Conservation (phyloP, 2,329 filamentous ascomycete species). For the Sphaerulina musiva region DNA sequence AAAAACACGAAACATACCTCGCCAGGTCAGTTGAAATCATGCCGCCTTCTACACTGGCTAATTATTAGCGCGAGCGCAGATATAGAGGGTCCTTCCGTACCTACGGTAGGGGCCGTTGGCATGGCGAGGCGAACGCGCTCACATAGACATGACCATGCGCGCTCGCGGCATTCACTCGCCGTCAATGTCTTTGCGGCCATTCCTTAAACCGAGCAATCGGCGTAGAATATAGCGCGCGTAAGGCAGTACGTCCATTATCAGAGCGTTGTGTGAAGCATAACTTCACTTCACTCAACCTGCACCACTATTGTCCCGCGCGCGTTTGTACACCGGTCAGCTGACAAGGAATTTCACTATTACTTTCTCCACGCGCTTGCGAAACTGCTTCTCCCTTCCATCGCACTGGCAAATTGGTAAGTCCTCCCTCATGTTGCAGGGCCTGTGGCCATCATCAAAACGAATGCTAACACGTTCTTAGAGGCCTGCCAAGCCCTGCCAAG, state of each 20-base stretch:
- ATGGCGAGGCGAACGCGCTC: too few relatives aligned
- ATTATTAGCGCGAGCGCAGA: too few relatives aligned
- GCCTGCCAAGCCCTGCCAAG: constrained; percentile 1
- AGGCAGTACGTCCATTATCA: too few relatives aligned
- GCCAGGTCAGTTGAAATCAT: neutral
- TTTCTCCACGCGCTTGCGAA: neutral
- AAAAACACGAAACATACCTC: neutral
- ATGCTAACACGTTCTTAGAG: constrained; percentile 1
- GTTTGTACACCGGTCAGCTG: neutral
- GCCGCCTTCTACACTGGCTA: too few relatives aligned
- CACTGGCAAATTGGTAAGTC: constrained; percentile 8
- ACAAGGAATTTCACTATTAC: neutral
- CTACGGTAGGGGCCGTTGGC: too few relatives aligned
- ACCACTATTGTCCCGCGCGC: neutral
- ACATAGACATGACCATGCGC: too few relatives aligned
- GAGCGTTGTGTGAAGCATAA: neutral
- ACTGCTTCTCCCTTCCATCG: neutral
- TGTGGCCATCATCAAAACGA: neutral
- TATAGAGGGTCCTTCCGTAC: too few relatives aligned
- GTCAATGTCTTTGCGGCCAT: too few relatives aligned
- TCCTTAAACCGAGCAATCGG: too few relatives aligned
- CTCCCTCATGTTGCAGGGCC: neutral
- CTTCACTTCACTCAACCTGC: neutral
- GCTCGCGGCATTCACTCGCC: too few relatives aligned
- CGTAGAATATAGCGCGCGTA: too few relatives aligned